Evolutionary conservation across 1,139 yeast species (phyloP).

Genomic region (Candida frijolesensis): DNA sequence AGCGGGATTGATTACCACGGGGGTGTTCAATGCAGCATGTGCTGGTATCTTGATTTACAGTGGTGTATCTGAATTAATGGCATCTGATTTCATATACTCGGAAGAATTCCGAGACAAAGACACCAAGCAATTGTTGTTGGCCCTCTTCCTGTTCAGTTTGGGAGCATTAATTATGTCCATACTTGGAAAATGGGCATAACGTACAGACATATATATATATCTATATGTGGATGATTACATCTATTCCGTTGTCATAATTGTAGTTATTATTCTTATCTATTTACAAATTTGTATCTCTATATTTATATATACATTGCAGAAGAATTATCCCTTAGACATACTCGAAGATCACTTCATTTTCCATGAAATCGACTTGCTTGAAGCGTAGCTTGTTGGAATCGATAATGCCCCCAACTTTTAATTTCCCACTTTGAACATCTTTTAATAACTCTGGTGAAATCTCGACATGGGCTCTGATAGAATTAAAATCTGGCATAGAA

Average conservation of each 20-base stretch:
- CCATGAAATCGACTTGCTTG: conserved; percentile 34
- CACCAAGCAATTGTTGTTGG: conserved; percentile 21
- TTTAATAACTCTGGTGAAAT: conserved; percentile 22
- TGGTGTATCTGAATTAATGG: conserved; percentile 44
- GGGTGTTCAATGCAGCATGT: conserved; percentile 39
- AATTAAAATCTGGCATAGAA: conserved; percentile 29
- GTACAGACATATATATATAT: background rate
- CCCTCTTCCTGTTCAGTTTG: conserved; percentile 29
- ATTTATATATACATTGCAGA: background rate
- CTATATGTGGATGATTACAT: background rate
- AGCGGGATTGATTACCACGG: conserved; percentile 35
- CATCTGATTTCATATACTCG: conserved; percentile 38
- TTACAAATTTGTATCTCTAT: background rate
- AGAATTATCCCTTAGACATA: conserved; percentile 3
- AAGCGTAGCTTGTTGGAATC: conserved; percentile 22
- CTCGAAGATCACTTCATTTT: conserved; percentile 31
- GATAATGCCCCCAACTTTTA: conserved; percentile 27
- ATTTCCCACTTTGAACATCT: conserved; percentile 21
- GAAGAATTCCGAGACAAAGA: conserved; percentile 25
- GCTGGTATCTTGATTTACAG: conserved; percentile 43
- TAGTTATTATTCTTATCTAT: background rate
- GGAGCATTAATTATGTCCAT: conserved; percentile 46
- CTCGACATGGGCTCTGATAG: conserved; percentile 27
- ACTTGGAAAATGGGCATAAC: conserved; percentile 44
- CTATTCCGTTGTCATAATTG: background rate